A percentile compares a stretch with the other conserved stretches of the same genome.
phyloP scores from a whole-genome alignment of 768 basidiomycete genomes.

The Trametes cingulata region DNA sequence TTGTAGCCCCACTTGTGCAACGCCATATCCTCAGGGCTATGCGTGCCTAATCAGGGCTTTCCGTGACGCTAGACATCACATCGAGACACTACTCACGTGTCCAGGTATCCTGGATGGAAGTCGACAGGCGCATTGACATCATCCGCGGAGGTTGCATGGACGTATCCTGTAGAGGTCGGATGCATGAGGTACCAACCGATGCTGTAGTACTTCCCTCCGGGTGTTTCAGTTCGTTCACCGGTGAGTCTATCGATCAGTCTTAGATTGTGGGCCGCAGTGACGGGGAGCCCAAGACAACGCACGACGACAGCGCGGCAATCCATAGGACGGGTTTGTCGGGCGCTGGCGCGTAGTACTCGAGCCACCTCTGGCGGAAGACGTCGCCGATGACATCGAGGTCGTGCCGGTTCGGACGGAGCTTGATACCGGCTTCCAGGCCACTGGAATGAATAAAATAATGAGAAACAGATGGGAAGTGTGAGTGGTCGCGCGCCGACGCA shows the following conservation, averaged over 20 bases:
- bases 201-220: constrained; percentile 32
- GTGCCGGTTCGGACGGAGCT: constrained; percentile 49
- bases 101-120: constrained; percentile 49
- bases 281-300: no score
- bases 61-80: not conserved
- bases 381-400: constrained; percentile 53
- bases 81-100: constrained; percentile 36
- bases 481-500: no score
- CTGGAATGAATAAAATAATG: constrained; percentile 33
- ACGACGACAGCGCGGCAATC: constrained; percentile 45
- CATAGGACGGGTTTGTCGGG: constrained; percentile 59
- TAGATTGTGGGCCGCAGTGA: no score
- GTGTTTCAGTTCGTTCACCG: constrained; percentile 16
- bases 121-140: constrained; percentile 44
- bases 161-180: constrained; percentile 47
- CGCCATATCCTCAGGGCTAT: constrained; percentile 29
- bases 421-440: constrained; percentile 55
- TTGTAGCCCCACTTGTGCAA: constrained; percentile 57
- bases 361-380: constrained; percentile 51
- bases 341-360: constrained; percentile 46
- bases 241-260: constrained; percentile 25
- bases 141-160: constrained; percentile 47
- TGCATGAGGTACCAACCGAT: constrained; percentile 38
- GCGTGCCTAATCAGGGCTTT: not conserved
- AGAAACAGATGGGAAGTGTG: no score